Conservation (phyloP, 2,329 filamentous ascomycete genomes). For the Diaporthe destruens region DNA sequence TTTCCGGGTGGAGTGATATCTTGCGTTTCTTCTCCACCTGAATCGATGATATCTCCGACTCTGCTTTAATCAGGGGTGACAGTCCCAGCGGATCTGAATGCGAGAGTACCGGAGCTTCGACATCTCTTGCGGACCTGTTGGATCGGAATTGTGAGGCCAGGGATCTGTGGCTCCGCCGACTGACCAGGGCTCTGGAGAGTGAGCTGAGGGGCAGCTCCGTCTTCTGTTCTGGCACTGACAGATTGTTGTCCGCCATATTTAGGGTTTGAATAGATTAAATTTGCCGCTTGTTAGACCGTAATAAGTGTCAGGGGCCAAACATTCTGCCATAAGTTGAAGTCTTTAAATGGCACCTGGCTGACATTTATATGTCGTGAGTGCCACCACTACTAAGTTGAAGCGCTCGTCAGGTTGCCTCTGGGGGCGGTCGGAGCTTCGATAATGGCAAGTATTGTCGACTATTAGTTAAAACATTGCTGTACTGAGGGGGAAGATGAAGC, state of each 20-base stretch:
- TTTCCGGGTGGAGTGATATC: conserved; percentile 8
- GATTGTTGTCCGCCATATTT: conserved; percentile 25
- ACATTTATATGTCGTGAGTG: conserved; percentile 14
- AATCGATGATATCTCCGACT: conserved; percentile 19
- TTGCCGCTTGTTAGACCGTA: background rate
- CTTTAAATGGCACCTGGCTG: background rate
- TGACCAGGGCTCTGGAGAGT: conserved; percentile 24
- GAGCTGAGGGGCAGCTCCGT: conserved; percentile 33
- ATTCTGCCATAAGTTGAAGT: background rate
- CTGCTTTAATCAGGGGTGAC: conserved; percentile 31
- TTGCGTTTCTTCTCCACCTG: conserved; percentile 25
- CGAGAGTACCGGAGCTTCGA: conserved; percentile 17
- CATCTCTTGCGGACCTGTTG: conserved; percentile 34
- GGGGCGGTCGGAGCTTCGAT: background rate
- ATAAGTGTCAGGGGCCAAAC: background rate
- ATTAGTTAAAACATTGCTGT: conserved; percentile 18
- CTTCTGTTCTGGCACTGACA: background rate
- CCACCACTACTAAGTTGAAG: background rate
- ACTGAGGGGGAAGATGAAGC: conserved; percentile 20
- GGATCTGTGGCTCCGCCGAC: conserved; percentile 33
- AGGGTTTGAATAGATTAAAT: background rate
- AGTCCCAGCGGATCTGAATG: conserved; percentile 33
- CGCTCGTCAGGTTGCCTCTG: background rate
- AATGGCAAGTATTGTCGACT: conserved; percentile 24
- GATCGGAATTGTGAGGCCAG: conserved; percentile 31